Percentiles rank a stretch among this genome's conserved stretches.
Evolutionary conservation across 306 rosid genomes (phyloP).

Genomic region (Gleditsia sinensis): DNA sequence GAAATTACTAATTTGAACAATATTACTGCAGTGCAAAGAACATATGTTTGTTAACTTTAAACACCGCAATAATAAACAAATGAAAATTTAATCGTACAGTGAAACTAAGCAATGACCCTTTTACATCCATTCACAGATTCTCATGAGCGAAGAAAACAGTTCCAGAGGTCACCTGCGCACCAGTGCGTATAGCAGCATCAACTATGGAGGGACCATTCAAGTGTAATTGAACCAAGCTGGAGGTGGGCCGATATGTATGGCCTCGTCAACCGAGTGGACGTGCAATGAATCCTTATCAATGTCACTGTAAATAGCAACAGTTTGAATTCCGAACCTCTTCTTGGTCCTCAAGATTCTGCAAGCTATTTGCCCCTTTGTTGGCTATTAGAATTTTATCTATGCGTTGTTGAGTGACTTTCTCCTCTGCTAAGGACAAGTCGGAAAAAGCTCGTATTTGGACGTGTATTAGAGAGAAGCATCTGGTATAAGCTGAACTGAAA

Average conservation of each 20-base stretch:
- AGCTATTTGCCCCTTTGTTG: constrained; percentile 94
- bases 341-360: constrained; percentile 89
- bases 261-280: constrained; percentile 90
- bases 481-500: too few relatives aligned
- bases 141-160: background rate
- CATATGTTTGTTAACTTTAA: background rate
- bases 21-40: background rate
- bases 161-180: constrained; percentile 72
- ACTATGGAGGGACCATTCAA: constrained; percentile 63
- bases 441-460: constrained; percentile 45
- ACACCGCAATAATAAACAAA: background rate
- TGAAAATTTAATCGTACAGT: background rate
- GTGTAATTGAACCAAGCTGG: constrained; percentile 84
- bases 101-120: background rate
- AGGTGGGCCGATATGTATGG: constrained; percentile 77
- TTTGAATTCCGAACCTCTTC: constrained; percentile 74
- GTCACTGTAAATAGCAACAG: constrained; percentile 92
- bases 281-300: constrained; percentile 79
- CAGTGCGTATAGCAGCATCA: constrained; percentile 84
- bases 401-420: constrained; percentile 28
- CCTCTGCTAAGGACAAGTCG: constrained; percentile 20
- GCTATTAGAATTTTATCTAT: constrained; percentile 84
- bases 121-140: background rate
- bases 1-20: too few relatives aligned
- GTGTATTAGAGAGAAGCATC: too few relatives aligned